A percentile compares a stretch with the other conserved stretches of the same genome.
Evolutionary conservation across 108 stramenopile genomes (phyloP).

Genomic region (Pseudonitzschia multistriata): DNA sequence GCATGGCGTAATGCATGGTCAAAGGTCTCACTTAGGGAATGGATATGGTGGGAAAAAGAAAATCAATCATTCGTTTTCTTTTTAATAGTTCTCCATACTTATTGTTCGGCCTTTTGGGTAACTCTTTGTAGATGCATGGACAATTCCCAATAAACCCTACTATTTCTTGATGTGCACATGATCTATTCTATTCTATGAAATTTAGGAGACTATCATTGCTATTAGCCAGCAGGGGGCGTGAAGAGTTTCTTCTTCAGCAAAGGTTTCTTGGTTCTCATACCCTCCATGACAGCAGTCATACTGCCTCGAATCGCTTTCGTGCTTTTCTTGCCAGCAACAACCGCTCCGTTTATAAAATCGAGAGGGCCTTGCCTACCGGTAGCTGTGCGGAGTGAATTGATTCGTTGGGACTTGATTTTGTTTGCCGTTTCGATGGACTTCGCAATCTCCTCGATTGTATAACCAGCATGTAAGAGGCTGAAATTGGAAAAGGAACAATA

Average conservation of each 20-base stretch:
- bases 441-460: conserved; percentile 30
- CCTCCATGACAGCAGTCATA: background rate
- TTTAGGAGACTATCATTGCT: too few relatives aligned
- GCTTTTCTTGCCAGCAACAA: background rate
- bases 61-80: too few relatives aligned
- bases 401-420: conserved; percentile 14
- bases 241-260: background rate
- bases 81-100: too few relatives aligned
- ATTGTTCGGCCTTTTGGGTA: too few relatives aligned
- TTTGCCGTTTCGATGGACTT: conserved; percentile 19
- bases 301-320: background rate
- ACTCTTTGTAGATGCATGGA: too few relatives aligned
- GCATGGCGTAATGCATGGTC: too few relatives aligned
- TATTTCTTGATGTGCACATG: too few relatives aligned
- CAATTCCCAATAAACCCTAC: too few relatives aligned
- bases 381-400: conserved; percentile 17
- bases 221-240: background rate
- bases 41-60: too few relatives aligned
- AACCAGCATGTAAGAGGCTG: conserved; percentile 29
- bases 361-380: conserved; percentile 16
- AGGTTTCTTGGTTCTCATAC: background rate
- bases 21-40: too few relatives aligned
- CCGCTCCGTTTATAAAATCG: conserved; percentile 26
- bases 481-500: background rate
- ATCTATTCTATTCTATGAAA: too few relatives aligned